These are phyloP conservation scores for Chlorella sp. DNA, from an alignment of 139 green algal genomes.

Conservation along the genomic window DNA sequence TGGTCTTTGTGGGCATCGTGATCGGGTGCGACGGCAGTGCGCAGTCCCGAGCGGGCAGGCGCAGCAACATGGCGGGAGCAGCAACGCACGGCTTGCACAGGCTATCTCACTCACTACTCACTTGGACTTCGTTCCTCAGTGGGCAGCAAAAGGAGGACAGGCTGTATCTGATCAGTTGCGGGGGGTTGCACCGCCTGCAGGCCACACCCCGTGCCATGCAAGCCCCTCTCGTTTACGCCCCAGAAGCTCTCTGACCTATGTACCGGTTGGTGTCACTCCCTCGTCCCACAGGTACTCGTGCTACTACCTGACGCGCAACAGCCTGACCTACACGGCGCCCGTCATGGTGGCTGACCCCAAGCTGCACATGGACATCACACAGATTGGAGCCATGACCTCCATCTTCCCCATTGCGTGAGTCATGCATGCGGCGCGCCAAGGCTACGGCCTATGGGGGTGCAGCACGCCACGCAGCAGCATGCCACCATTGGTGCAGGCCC, in stretches of 20 bases:
- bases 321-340: slow-evolving; percentile 86
- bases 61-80: too few species aligned
- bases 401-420: slow-evolving; percentile 86
- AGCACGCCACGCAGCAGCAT: too few species aligned
- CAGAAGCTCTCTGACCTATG: not conserved
- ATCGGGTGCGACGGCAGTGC: slow-evolving; percentile 37
- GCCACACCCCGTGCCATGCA: not conserved
- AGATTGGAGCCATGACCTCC: slow-evolving; percentile 86
- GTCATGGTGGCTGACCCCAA: slow-evolving; percentile 82
- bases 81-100: too few species aligned
- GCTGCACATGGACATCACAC: slow-evolving; percentile 78
- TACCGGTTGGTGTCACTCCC: not conserved
- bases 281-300: slow-evolving; percentile 50
- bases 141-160: not conserved
- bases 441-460: not conserved
- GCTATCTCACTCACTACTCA: too few species aligned
- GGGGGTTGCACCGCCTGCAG: too few species aligned
- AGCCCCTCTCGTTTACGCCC: not conserved
- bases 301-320: slow-evolving; percentile 94
- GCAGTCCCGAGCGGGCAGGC: not conserved
- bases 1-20: slow-evolving; percentile 77
- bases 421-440: not conserved
- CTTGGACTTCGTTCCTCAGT: not conserved
- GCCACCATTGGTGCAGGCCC: not conserved
- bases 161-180: too few species aligned